A percentile compares a stretch with the other conserved stretches of the same genome.
Conservation (phyloP, 768 basidiomycete species). For the Amanita phalloides region DNA sequence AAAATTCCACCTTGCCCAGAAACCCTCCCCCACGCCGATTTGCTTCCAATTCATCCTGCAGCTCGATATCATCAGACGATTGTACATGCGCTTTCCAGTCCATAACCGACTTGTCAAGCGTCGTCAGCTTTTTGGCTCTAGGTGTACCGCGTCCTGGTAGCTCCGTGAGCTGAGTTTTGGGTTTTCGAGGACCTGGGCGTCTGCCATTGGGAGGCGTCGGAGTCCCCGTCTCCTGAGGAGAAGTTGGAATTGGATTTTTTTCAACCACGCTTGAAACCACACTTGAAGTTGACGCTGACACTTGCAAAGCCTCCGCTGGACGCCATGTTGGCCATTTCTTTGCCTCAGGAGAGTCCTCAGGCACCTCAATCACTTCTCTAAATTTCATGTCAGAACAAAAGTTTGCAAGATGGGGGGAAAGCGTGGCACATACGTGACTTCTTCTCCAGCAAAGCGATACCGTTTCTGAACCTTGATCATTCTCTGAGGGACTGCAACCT, state of each 20-base stretch:
- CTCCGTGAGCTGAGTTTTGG: conserved; percentile 44
- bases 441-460: conserved; percentile 70
- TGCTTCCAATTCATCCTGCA: conserved; percentile 65
- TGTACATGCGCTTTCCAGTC: conserved; percentile 71
- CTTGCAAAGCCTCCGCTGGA: conserved; percentile 8
- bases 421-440: conserved; percentile 43
- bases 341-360: conserved; percentile 64
- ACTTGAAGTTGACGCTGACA: neutral
- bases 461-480: conserved; percentile 60
- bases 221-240: conserved; percentile 7
- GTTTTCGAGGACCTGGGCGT: conserved; percentile 57
- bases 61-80: conserved; percentile 23
- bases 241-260: neutral
- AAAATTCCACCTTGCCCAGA: conserved; percentile 77
- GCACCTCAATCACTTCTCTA: conserved; percentile 68
- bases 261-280: neutral
- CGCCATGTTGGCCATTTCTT: conserved; percentile 61
- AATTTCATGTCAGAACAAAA: conserved; percentile 1
- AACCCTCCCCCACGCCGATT: conserved; percentile 71
- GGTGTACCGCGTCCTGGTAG: conserved; percentile 30
- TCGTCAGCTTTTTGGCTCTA: conserved; percentile 70
- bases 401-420: neutral
- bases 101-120: conserved; percentile 78
- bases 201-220: conserved; percentile 21
- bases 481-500: conserved; percentile 10